These are phyloP conservation scores for Mortierella sp. DNA, from an alignment of 371 early-diverging fungal genomes.

Conservation along the genomic window DNA sequence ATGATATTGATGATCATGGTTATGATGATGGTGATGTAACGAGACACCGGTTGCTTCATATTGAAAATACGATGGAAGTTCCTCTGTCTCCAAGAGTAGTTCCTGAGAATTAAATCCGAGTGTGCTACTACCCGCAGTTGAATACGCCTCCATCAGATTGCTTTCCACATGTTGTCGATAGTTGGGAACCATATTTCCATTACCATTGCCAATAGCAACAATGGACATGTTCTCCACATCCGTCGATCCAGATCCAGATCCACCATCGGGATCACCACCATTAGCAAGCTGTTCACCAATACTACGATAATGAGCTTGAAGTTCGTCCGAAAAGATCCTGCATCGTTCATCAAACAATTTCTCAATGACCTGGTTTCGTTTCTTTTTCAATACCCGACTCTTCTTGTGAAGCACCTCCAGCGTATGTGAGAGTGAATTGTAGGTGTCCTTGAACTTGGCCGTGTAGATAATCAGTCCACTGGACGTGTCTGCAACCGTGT, in stretches of 20 bases:
- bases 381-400: constrained; percentile 31
- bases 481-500: constrained; percentile 34
- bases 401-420: constrained; percentile 38
- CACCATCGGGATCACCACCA: too few species aligned
- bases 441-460: constrained; percentile 46
- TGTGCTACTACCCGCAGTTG: constrained; percentile 12
- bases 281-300: constrained; percentile 39
- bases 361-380: constrained; percentile 29
- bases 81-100: constrained; percentile 23
- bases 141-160: constrained; percentile 19
- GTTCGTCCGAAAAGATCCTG: constrained; percentile 40
- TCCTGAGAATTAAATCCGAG: constrained; percentile 28
- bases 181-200: not conserved
- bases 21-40: too few species aligned
- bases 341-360: constrained; percentile 48
- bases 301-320: constrained; percentile 45
- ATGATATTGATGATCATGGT: constrained; percentile 12
- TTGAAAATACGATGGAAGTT: constrained; percentile 48
- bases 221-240: not conserved
- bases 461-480: constrained; percentile 48
- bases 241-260: not conserved
- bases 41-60: constrained; percentile 15
- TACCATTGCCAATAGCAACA: not conserved
- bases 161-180: constrained; percentile 39
- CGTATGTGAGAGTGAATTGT: constrained; percentile 30